Percentiles rank a stretch among this genome's conserved stretches.
Conservation (phyloP, 768 basidiomycete species). For the Roridomyces roridus region DNA sequence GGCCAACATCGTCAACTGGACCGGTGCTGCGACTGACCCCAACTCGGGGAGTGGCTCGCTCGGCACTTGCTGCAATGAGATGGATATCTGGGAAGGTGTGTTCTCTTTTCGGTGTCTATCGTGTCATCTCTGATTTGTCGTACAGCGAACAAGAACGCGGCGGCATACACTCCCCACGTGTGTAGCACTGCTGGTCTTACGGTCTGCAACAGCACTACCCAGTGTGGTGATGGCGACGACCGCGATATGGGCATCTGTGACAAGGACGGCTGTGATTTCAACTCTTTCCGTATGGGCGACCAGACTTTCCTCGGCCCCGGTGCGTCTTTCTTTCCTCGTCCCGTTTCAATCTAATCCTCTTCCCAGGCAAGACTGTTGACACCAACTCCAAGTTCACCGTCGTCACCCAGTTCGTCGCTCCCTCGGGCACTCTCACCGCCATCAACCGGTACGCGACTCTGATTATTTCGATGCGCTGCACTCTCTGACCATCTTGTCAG, state of each 20-base stretch:
- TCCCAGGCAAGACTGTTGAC: slow-evolving; percentile 47
- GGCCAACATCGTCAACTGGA: slow-evolving; percentile 57
- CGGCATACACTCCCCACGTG: slow-evolving; percentile 59
- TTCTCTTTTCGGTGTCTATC: neutral
- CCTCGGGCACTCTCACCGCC: slow-evolving; percentile 54
- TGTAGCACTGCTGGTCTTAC: slow-evolving; percentile 16
- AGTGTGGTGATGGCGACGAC: slow-evolving; percentile 41
- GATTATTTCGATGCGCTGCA: neutral
- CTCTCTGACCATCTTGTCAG: neutral
- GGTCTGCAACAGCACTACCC: slow-evolving; percentile 46
- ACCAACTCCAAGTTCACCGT: slow-evolving; percentile 58
- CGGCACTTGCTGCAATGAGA: slow-evolving; percentile 64
- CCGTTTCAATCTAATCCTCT: no score
- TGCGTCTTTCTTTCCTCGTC: no score
- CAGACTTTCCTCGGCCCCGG: slow-evolving; percentile 52
- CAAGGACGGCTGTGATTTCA: slow-evolving; percentile 66
- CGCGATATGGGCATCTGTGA: slow-evolving; percentile 56
- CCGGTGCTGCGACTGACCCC: slow-evolving; percentile 37
- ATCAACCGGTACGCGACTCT: no score
- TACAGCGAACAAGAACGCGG: slow-evolving; percentile 52
- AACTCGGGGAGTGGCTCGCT: slow-evolving; percentile 53
- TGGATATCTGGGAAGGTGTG: slow-evolving; percentile 60
- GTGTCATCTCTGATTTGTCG: neutral
- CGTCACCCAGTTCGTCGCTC: slow-evolving; percentile 61
- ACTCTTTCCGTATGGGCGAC: slow-evolving; percentile 62